Evolutionary conservation across 805 yeast species (phyloP), one percentile per base, ranked within the genome.

Genomic region (Zygosaccharomyces pseudorouxii): DNA sequence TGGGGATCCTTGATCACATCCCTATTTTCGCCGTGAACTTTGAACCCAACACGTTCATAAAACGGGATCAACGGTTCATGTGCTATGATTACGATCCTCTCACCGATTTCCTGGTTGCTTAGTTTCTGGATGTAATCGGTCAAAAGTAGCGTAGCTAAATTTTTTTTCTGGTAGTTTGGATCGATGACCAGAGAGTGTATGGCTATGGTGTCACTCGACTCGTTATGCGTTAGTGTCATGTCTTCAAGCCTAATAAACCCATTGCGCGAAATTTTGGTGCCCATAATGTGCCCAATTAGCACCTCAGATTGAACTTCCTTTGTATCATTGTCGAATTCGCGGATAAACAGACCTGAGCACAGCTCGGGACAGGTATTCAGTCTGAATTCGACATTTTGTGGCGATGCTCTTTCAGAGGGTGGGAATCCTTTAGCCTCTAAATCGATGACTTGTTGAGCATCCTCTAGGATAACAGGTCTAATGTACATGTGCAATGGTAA

Each of bases 91-190:
- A 82, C 78, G 44, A 92, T 81, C 59, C 80, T 77, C 57, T 82
- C 86, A 40, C 93, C 97, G 52, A 89, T 82, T 56, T 82, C 88
- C 64, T 89, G 95, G 64, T 89, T 89, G 42, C 88, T 80, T 67
- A 92, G 72, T 63, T 92, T 87, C 67, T 93, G 97, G 52, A 90
- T 78, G 70, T 87, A 93, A 69, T 92, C 99, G 57, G 86, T 89
- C 59, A 92, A 68, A 61, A 92, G 70, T 50, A 89, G 72, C 11
- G 95, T 80, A 7, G 95, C 98, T 50, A 93, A 72, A 62, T 86
- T 87, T 68, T 81, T 78, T 50, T 90, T 87, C 64, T 84, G 88
- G 76, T 81, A 88, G 35, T 81, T 80, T 19, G 89, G 86, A 56
- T 81, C 81, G 23, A 93, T 79, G 2, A 81, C 90, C 20, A 92